Evolutionary conservation across 1,284 basidiomycete species (phyloP).

Genomic region (Cryptococcus sp.): DNA sequence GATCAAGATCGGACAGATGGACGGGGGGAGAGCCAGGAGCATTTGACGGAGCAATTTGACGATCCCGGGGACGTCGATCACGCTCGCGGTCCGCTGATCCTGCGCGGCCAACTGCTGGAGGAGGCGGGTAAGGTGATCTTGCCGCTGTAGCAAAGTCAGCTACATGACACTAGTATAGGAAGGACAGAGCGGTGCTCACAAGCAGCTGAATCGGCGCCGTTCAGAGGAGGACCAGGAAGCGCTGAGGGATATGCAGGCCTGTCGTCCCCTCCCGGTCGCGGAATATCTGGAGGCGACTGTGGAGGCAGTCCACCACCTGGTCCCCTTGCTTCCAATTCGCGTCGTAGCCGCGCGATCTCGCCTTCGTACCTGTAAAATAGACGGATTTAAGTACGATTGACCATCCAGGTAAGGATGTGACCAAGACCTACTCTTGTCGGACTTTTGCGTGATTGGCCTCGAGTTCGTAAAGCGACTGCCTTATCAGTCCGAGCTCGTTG

Average conservation of each 20-base stretch:
- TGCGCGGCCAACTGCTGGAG: conserved; percentile 36
- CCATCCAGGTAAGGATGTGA: background rate
- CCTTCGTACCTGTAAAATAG: conserved; percentile 63
- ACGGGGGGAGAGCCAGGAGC: conserved; percentile 42
- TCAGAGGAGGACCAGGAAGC: conserved; percentile 35
- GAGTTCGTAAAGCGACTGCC: conserved; percentile 74
- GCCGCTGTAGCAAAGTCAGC: conserved; percentile 7
- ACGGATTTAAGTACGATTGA: background rate
- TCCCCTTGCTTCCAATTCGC: conserved; percentile 62
- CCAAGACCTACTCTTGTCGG: conserved; percentile 59
- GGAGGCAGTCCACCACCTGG: conserved; percentile 34
- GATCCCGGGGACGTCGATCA: conserved; percentile 23
- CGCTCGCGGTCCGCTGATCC: conserved; percentile 36
- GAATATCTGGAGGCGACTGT: conserved; percentile 47
- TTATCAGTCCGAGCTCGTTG: conserved; percentile 70
- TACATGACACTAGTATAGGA: background rate
- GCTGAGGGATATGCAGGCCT: conserved; percentile 23
- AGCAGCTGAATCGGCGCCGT: conserved; percentile 30
- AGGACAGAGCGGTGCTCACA: conserved; percentile 14
- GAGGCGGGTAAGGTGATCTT: conserved; percentile 38
- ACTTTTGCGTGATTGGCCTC: conserved; percentile 72
- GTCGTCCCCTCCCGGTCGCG: conserved; percentile 24
- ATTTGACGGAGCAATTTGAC: conserved; percentile 15
- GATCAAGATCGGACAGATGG: conserved; percentile 56
- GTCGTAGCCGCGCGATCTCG: conserved; percentile 67